Base-by-base conservation (phyloP, 2,329 filamentous ascomycete genomes). In the Fusarium globosum region DNA sequence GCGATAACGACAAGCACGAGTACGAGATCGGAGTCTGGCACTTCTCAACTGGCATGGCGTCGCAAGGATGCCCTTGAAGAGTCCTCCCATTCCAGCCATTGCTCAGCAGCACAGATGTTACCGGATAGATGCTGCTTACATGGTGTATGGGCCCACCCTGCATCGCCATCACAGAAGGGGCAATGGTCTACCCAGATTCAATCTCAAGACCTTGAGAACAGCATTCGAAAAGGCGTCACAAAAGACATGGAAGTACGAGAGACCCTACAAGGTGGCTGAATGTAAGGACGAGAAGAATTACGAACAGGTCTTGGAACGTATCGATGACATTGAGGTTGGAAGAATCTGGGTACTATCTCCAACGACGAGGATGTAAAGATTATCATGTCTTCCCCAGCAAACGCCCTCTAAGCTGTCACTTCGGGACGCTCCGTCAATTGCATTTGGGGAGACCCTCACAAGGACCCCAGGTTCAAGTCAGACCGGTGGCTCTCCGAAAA, bases 161-260 rank as follows among this genome's bases (percentile, higher is more conserved):
- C 8, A 28, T 18, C 18, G 23, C 43, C 8, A 20, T 28, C 8
- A 46, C 18, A 3, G 4, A 18, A 45, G 12, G 23, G 23, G 7
- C 2, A 46, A 46, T 20, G 4, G 7, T 14, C 12, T 10, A 20
- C 23, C 8, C 8, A 26, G 4, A 26, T 26, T 46, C 43, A 14
- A 26, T 1, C 0, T 45, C 43, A 14, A 45, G 7, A 45, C 43
- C 1, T 1, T 14, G 1, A 45, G 16, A 20, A 26, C 2, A 20
- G 3, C 4, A 6, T 26, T 45, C 4, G 12, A n/a, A n/a, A 26
- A 20, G 18, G 43, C 23, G 20, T 26, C 5, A 26, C 43, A 0
- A 7, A 20, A 39, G 6, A 26, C 16, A 18, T 14, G 43, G 23
- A 14, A 6, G 7, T 45, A 9, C 4, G 7, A 20, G 8, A 45